These are phyloP conservation scores for Pleurotus ostreatus DNA, from an alignment of 768 basidiomycete genomes.

Conservation along the genomic window DNA sequence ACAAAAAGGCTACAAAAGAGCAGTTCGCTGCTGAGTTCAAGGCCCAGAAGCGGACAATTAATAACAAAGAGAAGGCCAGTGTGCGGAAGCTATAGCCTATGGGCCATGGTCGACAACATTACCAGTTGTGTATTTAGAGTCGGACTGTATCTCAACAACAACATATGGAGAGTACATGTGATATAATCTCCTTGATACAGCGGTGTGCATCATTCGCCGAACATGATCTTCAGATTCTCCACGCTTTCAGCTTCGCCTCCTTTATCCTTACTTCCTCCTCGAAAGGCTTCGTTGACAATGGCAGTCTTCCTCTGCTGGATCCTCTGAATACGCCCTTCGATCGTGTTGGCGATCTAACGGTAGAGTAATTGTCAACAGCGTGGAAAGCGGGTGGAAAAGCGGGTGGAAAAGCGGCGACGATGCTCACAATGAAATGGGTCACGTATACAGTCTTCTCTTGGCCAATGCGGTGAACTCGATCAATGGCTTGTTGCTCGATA, in stretches of 20 bases:
- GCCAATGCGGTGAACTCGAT: slow-evolving; percentile 82
- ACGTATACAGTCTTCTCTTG: slow-evolving; percentile 82
- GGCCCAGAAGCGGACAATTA: slow-evolving; percentile 51
- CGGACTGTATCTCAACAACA: too few species aligned
- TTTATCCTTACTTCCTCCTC: slow-evolving; percentile 37
- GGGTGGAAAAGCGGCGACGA: not conserved
- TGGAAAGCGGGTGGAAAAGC: too few species aligned
- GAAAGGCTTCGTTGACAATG: slow-evolving; percentile 81
- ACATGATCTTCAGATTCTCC: slow-evolving; percentile 80
- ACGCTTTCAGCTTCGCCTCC: slow-evolving; percentile 66
- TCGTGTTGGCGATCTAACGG: slow-evolving; percentile 61
- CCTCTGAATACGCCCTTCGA: slow-evolving; percentile 73
- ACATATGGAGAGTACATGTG: too few species aligned
- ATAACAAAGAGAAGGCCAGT: slow-evolving; percentile 35
- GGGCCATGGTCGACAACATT: too few species aligned
- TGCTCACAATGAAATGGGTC: slow-evolving; percentile 75
- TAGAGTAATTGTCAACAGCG: too few species aligned
- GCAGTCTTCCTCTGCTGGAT: slow-evolving; percentile 88
- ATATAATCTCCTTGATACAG: too few species aligned
- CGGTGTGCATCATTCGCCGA: slow-evolving; percentile 37
- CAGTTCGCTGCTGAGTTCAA: slow-evolving; percentile 61
- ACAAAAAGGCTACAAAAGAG: slow-evolving; percentile 67
- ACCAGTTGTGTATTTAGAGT: too few species aligned
- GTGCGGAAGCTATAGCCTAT: slow-evolving; percentile 38
- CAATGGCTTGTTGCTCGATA: slow-evolving; percentile 83